Evolutionary conservation across 352 stramenopile species (phyloP), one percentile per base, ranked within the genome.

Genomic region (Phytophthora tubulina): DNA sequence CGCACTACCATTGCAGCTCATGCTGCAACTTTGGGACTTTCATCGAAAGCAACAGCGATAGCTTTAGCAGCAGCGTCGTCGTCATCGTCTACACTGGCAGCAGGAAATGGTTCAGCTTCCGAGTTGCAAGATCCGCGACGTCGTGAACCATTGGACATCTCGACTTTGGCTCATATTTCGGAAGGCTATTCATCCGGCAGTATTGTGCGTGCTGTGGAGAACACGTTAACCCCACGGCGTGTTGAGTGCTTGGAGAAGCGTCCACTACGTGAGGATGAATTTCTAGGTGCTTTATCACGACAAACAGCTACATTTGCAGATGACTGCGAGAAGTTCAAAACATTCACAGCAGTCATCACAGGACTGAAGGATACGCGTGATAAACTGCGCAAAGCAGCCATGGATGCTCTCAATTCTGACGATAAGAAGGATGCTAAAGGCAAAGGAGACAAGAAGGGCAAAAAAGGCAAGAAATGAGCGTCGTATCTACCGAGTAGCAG

Each of bases 101-200:
- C 70, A 9, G 14, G 45, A 44, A 27, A 27, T 27, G 56, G 52
- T 13, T 63, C 65, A 17, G 42, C 57, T 3, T 51, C 59, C 5
- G 54, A 68, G 17, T 36, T 74, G 21, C 65, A 74, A 31, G 66
- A 75, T 13, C 49, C 17, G 48, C 71, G 45, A 5, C 55, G 42
- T 46, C 71, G 55, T 15, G 80, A 90, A 62, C 63, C 81, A 17
- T 72, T 98, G 8, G 92, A 98, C 52, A 78, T 98, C 62, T 96
- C 82, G 9, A 97, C 88, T 10, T 76, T 98, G 11, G 89, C 94
- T 4, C 88, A 98, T 55, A 93, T 98, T 57, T 98, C 91, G 2
- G 91, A 97, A 54, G 94, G 94, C 7, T 98, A 98, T 66, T 93
- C 89, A 31, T 93, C 87, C 8, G 94, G 94, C 7, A 86, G 85